phyloP scores from a whole-genome alignment of 78 protist species.

The Protostelium mycophagum region DNA sequence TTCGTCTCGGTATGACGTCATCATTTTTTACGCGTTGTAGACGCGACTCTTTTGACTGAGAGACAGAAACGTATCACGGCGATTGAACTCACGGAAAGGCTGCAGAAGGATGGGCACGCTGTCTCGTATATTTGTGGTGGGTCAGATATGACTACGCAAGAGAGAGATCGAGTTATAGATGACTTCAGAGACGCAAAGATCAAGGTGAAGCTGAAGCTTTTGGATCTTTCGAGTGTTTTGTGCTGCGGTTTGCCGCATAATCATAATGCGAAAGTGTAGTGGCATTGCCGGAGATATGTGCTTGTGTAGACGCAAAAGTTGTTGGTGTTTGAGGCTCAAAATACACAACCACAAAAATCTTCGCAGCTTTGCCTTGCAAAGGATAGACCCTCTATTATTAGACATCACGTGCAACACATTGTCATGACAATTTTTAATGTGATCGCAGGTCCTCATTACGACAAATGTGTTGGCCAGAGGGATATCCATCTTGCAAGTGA shows the following conservation, averaged over 20 bases:
- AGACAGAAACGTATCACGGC: slow-evolving; percentile 9
- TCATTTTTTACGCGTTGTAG: slow-evolving; percentile 52
- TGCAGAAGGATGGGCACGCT: slow-evolving; percentile 28
- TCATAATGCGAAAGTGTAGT: slow-evolving; percentile 5
- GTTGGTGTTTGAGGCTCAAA: too few relatives aligned
- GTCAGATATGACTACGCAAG: slow-evolving; percentile 9
- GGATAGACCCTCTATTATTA: too few relatives aligned
- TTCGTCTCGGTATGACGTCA: slow-evolving; percentile 56
- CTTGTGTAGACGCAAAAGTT: too few relatives aligned
- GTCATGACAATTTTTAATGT: too few relatives aligned
- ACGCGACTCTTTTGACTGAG: background rate
- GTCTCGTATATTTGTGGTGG: slow-evolving; percentile 30
- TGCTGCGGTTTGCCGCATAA: background rate
- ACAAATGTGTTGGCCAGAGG: slow-evolving; percentile 90
- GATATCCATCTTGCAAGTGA: slow-evolving; percentile 76
- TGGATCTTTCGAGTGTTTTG: too few relatives aligned
- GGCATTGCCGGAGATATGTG: too few relatives aligned
- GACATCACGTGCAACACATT: too few relatives aligned
- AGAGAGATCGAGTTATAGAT: slow-evolving; percentile 26
- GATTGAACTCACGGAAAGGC: background rate
- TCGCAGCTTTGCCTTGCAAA: too few relatives aligned
- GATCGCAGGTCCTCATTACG: too few relatives aligned
- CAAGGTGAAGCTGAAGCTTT: slow-evolving; percentile 6
- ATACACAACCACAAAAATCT: too few relatives aligned
- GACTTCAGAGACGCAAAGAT: slow-evolving; percentile 35